Conservation (phyloP, 768 basidiomycete species). For the Lanmaoa rubissima region DNA sequence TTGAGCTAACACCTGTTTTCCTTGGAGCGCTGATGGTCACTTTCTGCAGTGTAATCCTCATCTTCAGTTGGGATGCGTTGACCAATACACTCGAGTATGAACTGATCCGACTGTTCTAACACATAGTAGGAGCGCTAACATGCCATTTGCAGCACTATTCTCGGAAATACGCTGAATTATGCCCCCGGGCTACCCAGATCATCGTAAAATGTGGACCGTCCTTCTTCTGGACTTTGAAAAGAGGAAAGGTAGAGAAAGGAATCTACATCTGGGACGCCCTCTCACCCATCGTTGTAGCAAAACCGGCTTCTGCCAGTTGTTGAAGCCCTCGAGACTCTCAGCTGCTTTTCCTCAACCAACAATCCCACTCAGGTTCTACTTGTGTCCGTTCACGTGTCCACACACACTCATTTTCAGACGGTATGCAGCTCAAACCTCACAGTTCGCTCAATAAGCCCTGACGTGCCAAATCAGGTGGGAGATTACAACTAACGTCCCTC, state of each 20-base stretch:
- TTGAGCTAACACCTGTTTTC: not conserved
- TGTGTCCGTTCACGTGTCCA: conserved; percentile 21
- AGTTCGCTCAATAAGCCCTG: not conserved
- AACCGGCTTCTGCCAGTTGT: conserved; percentile 20
- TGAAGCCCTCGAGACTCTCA: conserved; percentile 24
- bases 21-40: not conserved
- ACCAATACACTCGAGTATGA: not conserved
- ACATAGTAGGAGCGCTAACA: conserved; percentile 26
- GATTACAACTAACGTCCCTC: conserved; percentile 19
- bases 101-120: not conserved
- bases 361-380: not conserved
- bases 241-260: conserved; percentile 12
- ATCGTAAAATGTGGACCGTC: conserved; percentile 23
- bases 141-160: conserved; percentile 28
- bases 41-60: conserved; percentile 24
- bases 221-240: conserved; percentile 17
- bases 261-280: not conserved
- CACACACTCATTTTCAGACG: conserved; percentile 31
- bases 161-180: conserved; percentile 24
- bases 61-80: conserved; percentile 31
- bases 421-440: conserved; percentile 4
- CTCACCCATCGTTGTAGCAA: conserved; percentile 14
- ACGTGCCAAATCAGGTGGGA: conserved; percentile 19
- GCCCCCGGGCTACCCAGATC: conserved; percentile 28
- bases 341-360: conserved; percentile 14